Percentiles rank a stretch among this genome's conserved stretches.
phyloP scores from a whole-genome alignment of 2,329 filamentous ascomycete genomes.

The Claviceps maximensis region DNA sequence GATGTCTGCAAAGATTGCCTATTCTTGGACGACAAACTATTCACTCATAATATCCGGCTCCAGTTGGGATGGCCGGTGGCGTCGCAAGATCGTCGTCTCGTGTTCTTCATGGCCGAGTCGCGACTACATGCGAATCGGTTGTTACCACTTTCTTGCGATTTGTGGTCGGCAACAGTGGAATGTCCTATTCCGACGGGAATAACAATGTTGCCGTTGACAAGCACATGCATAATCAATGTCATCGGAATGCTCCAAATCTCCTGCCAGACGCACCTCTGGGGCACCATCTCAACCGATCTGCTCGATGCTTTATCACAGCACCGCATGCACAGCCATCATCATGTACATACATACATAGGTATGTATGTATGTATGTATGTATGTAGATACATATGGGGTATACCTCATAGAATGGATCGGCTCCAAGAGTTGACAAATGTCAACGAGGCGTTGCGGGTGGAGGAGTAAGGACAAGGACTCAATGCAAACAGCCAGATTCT shows the following conservation, averaged over 20 bases:
- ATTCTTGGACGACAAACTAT: neutral
- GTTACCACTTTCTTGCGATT: neutral
- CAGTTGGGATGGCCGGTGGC: neutral
- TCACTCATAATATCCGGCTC: neutral
- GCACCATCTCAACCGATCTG: too few relatives aligned
- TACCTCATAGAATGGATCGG: neutral
- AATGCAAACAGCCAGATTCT: neutral
- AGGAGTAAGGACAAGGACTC: neutral
- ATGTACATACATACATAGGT: neutral
- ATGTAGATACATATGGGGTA: too few relatives aligned
- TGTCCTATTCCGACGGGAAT: neutral
- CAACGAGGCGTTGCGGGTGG: neutral
- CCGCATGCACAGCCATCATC: neutral
- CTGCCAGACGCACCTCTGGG: too few relatives aligned
- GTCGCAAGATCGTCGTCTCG: neutral
- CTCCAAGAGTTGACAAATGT: neutral
- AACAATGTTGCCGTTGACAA: neutral
- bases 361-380: too few relatives aligned
- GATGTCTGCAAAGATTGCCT: neutral
- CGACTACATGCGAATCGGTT: neutral
- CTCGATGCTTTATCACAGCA: neutral
- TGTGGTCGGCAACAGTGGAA: neutral
- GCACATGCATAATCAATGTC: too few relatives aligned
- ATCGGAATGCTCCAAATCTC: too few relatives aligned
- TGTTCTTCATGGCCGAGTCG: neutral